Evolutionary conservation across 176 grass and related monocot species (phyloP).

Genomic region (Avena eriantha): DNA sequence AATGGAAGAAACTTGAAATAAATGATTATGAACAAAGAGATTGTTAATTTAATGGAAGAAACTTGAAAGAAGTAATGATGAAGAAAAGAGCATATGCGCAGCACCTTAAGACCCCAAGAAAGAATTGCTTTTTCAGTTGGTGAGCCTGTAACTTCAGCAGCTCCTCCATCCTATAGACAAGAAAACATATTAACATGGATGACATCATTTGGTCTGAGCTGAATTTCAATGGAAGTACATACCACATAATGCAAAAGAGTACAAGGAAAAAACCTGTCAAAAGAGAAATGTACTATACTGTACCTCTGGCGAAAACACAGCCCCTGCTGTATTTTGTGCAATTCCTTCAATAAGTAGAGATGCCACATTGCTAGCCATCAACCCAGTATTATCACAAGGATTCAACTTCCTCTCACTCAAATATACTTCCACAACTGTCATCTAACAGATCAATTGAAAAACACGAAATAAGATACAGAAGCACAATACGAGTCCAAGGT

Average conservation of each 20-base stretch:
- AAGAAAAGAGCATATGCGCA: neutral
- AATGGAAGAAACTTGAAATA: conserved; percentile 8
- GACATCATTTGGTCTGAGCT: conserved; percentile 1
- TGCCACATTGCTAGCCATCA: conserved; percentile 38
- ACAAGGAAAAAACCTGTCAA: conserved; percentile 9
- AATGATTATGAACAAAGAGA: neutral
- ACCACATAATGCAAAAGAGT: conserved; percentile 24
- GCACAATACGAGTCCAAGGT: neutral
- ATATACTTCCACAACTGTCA: conserved; percentile 71
- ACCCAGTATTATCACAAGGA: conserved; percentile 34
- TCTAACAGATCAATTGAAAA: conserved; percentile 46
- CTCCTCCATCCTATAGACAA: conserved; percentile 47
- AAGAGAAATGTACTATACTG: neutral
- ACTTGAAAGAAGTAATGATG: conserved; percentile 1
- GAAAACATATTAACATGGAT: neutral
- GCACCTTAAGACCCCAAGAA: conserved; percentile 69
- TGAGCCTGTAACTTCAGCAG: conserved; percentile 57
- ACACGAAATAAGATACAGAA: conserved; percentile 18
- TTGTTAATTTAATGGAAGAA: neutral
- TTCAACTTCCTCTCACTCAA: conserved; percentile 57
- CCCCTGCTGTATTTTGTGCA: conserved; percentile 73
- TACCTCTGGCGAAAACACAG: conserved; percentile 77
- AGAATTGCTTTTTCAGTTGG: conserved; percentile 76
- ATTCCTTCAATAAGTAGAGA: conserved; percentile 71
- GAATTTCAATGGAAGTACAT: neutral